These are phyloP conservation scores for Citrullus mucosospermus DNA, from an alignment of 306 rosid species.

Conservation along the genomic window DNA sequence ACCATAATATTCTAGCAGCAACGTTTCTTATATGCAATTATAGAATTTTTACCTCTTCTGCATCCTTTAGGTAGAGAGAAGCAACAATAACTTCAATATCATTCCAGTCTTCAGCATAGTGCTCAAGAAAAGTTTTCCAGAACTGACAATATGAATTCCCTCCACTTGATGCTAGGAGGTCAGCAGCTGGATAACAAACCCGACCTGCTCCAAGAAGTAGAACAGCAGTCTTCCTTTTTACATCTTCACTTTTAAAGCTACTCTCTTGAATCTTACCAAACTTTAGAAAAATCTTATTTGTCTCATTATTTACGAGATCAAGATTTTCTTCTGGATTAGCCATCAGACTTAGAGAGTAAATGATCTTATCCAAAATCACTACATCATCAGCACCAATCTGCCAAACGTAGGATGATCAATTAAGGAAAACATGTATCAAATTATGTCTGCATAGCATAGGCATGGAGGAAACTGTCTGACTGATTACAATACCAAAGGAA, in stretches of 20 bases:
- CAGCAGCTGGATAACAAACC: constrained; percentile 89
- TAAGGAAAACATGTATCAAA: not conserved
- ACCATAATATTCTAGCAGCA: not conserved
- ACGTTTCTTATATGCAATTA: not conserved
- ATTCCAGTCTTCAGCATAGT: constrained; percentile 42
- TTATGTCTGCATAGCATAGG: not conserved
- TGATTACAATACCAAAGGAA: not conserved
- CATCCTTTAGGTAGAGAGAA: constrained; percentile 80
- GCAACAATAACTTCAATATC: constrained; percentile 77
- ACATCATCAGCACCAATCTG: constrained; percentile 85
- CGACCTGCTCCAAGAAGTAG: constrained; percentile 93
- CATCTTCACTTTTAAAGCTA: constrained; percentile 24
- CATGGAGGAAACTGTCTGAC: not conserved
- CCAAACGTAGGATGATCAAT: constrained; percentile 15
- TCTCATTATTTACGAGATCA: constrained; percentile 23
- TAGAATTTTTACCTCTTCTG: constrained; percentile 50
- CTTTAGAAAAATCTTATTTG: constrained; percentile 40
- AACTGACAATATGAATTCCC: constrained; percentile 26
- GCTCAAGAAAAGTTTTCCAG: constrained; percentile 36
- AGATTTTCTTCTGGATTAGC: constrained; percentile 41
- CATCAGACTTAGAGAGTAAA: constrained; percentile 63
- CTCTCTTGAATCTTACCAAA: constrained; percentile 52
- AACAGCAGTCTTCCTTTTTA: constrained; percentile 47
- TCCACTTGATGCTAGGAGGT: constrained; percentile 60
- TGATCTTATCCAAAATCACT: constrained; percentile 52